Evolutionary conservation across 768 basidiomycete species (phyloP).

Genomic region (Collybia sp.): DNA sequence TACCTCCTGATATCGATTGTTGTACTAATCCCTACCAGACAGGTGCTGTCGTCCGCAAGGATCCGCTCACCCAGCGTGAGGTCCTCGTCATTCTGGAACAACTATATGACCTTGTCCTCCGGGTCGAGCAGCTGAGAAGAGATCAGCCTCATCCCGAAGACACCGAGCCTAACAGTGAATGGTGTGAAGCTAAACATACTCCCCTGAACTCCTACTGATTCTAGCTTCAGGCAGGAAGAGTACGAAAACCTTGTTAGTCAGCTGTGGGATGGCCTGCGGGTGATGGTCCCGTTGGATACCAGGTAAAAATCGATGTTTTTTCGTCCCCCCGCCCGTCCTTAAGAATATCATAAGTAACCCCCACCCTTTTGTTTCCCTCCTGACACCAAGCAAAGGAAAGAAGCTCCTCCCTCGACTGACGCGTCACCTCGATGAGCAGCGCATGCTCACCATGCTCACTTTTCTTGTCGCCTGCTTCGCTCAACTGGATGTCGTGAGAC

Average conservation of each 20-base stretch:
- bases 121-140: constrained; percentile 80
- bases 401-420: constrained; percentile 85
- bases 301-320: constrained; percentile 51
- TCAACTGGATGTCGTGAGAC: constrained; percentile 86
- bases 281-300: constrained; percentile 92
- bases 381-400: constrained; percentile 89
- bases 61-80: constrained; percentile 77
- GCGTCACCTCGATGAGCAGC: constrained; percentile 72
- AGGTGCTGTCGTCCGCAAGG: constrained; percentile 57
- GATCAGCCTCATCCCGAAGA: constrained; percentile 67
- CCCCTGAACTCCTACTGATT: constrained; percentile 1
- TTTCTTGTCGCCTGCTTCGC: constrained; percentile 92
- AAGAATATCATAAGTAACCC: constrained; percentile 57
- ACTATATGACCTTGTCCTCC: constrained; percentile 79
- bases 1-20: neutral
- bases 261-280: constrained; percentile 77
- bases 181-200: constrained; percentile 32
- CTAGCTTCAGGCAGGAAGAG: constrained; percentile 44
- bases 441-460: constrained; percentile 84
- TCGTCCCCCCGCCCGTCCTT: neutral
- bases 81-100: constrained; percentile 76
- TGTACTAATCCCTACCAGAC: constrained; percentile 30
- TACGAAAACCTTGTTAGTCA: constrained; percentile 57
- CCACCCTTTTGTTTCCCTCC: constrained; percentile 93
- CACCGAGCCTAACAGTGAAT: constrained; percentile 33